Percentiles rank a stretch among this genome's conserved stretches.
Evolutionary conservation across 164 flowering plant genomes (phyloP).

Genomic region (Magnolia kwangsiensis): DNA sequence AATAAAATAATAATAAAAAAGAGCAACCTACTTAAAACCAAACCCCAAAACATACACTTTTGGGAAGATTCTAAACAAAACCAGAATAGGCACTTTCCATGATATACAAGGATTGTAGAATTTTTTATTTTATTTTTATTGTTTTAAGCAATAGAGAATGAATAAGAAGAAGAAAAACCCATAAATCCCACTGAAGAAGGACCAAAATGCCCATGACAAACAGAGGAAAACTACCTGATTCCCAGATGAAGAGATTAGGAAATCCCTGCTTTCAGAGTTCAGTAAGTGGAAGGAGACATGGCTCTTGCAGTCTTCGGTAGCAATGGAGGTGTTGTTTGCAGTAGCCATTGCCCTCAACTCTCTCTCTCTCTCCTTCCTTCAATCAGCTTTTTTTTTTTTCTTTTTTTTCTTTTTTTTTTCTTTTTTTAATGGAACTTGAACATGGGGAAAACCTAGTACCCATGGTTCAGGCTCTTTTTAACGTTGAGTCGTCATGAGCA

Average conservation of each 20-base stretch:
- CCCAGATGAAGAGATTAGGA: conserved; percentile 24
- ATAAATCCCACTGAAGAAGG: conserved; percentile 1
- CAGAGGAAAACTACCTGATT: conserved; percentile 16
- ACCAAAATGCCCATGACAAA: background rate
- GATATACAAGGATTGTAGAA: background rate
- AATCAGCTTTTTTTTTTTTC: background rate
- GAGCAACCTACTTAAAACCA: too few species aligned
- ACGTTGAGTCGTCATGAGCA: background rate
- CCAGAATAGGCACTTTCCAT: conserved; percentile 1
- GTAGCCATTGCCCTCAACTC: background rate
- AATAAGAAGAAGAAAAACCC: background rate
- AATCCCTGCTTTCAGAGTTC: conserved; percentile 19
- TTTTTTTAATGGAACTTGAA: too few species aligned
- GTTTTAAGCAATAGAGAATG: background rate
- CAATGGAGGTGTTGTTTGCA: background rate
- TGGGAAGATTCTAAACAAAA: background rate
- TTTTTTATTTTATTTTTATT: too few species aligned
- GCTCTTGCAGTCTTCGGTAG: background rate
- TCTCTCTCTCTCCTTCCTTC: background rate
- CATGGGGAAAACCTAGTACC: background rate
- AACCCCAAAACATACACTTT: too few species aligned
- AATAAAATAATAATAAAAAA: too few species aligned
- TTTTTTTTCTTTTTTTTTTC: too few species aligned
- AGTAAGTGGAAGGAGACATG: conserved; percentile 1
- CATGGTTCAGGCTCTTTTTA: background rate